Conservation (phyloP, 176 grass and related monocot genomes). For the Sorghum bicolor region Sorghum_bicolor_NCBIv3 NC_012873.2:51894001-51894500, state of each 20-base stretch:
- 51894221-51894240: background rate
- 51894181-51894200: slow-evolving; percentile 49
- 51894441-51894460: slow-evolving; percentile 14
- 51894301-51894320: slow-evolving; percentile 62
- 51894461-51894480: slow-evolving; percentile 75
- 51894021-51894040: slow-evolving; percentile 73
- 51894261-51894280: slow-evolving; percentile 3
- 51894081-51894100: slow-evolving; percentile 12
- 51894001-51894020: slow-evolving; percentile 77
- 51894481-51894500: slow-evolving; percentile 91
- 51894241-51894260: background rate
- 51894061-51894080: slow-evolving; percentile 11
- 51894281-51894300: slow-evolving; percentile 22
- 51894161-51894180: slow-evolving; percentile 78
- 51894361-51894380: slow-evolving; percentile 54
- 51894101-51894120: slow-evolving; percentile 8
- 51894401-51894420: slow-evolving; percentile 7
- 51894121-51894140: slow-evolving; percentile 68
- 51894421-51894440: slow-evolving; percentile 9
- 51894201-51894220: background rate
- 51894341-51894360: slow-evolving; percentile 73
- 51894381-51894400: slow-evolving; percentile 31
- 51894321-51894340: slow-evolving; percentile 65
- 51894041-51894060: slow-evolving; percentile 25
- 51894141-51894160: slow-evolving; percentile 76